Percentiles rank a stretch among this genome's conserved stretches.
These are phyloP conservation scores for Chenopodium berlandieri DNA, from an alignment of 148 eudicot species.

Conservation along the genomic window DNA sequence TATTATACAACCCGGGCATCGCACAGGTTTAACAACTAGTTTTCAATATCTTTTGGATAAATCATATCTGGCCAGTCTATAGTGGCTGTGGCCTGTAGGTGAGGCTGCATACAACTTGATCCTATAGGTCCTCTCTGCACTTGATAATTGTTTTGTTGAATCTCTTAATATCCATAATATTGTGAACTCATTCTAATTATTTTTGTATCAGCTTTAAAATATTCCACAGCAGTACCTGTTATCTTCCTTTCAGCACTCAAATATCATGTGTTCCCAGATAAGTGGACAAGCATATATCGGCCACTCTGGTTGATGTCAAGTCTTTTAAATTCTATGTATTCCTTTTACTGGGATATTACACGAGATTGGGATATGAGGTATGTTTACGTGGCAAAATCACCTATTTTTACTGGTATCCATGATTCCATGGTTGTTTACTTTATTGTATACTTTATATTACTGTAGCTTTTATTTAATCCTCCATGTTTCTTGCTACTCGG, in stretches of 20 bases:
- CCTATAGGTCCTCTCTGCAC: too few relatives aligned
- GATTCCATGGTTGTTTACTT: background rate
- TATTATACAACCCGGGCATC: too few relatives aligned
- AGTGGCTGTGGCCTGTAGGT: background rate
- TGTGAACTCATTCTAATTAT: slow-evolving; percentile 18
- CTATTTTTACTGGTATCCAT: background rate
- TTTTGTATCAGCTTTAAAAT: slow-evolving; percentile 79
- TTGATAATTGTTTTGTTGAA: background rate
- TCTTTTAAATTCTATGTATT: slow-evolving; percentile 83
- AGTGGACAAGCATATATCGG: slow-evolving; percentile 78
- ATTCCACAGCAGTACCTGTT: slow-evolving; percentile 95
- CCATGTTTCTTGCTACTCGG: background rate
- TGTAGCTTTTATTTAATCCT: background rate
- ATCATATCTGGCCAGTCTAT: background rate
- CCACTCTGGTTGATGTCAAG: slow-evolving; percentile 85
- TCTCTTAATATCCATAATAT: slow-evolving; percentile 2
- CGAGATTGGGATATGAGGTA: slow-evolving; percentile 99
- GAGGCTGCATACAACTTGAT: background rate
- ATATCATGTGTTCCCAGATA: slow-evolving; percentile 86
- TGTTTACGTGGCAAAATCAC: slow-evolving; percentile 8
- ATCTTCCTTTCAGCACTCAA: slow-evolving; percentile 97
- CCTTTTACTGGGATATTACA: slow-evolving; percentile 95
- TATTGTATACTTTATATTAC: background rate
- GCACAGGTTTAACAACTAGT: background rate
- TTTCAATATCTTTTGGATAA: background rate